A percentile compares a stretch with the other conserved stretches of the same genome.
Evolutionary conservation across 768 basidiomycete genomes (phyloP).

Genomic region (Trametes elegans): DNA sequence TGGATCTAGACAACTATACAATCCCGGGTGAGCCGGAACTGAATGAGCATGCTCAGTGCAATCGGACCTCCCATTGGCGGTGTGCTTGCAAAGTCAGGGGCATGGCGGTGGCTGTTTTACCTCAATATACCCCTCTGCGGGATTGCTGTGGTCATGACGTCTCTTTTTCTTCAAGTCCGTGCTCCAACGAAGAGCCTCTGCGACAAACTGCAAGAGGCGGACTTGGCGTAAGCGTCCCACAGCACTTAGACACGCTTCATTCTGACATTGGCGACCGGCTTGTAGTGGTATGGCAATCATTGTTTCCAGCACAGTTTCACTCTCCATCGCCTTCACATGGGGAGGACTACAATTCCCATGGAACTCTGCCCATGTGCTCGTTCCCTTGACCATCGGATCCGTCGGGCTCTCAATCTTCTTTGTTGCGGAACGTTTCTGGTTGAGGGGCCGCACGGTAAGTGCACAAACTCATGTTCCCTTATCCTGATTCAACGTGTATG

Average conservation of each 20-base stretch:
- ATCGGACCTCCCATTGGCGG: constrained; percentile 32
- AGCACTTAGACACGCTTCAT: too few relatives aligned
- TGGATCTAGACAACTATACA: too few relatives aligned
- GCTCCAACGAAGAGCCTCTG: constrained; percentile 27
- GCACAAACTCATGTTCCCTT: too few relatives aligned
- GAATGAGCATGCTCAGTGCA: too few relatives aligned
- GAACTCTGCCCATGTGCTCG: constrained; percentile 31
- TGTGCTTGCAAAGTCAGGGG: constrained; percentile 13
- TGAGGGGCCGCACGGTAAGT: too few relatives aligned
- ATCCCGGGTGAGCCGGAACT: too few relatives aligned
- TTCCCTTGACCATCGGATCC: constrained; percentile 36
- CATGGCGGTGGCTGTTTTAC: constrained; percentile 17
- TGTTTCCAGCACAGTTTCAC: constrained; percentile 14
- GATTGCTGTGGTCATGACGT: background rate
- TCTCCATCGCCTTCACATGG: constrained; percentile 27
- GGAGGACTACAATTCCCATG: constrained; percentile 37
- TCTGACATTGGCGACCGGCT: too few relatives aligned
- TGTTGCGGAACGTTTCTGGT: constrained; percentile 28
- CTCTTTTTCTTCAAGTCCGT: background rate
- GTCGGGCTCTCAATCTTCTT: constrained; percentile 32
- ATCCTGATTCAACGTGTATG: too few relatives aligned
- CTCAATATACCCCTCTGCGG: constrained; percentile 16
- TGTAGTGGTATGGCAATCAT: constrained; percentile 27
- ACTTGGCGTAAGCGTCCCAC: constrained; percentile 40
- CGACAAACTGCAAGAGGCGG: constrained; percentile 31